These are phyloP conservation scores for Amorphotheca resinae DNA, from an alignment of 495 filamentous ascomycete species.

Conservation along the genomic window DNA sequence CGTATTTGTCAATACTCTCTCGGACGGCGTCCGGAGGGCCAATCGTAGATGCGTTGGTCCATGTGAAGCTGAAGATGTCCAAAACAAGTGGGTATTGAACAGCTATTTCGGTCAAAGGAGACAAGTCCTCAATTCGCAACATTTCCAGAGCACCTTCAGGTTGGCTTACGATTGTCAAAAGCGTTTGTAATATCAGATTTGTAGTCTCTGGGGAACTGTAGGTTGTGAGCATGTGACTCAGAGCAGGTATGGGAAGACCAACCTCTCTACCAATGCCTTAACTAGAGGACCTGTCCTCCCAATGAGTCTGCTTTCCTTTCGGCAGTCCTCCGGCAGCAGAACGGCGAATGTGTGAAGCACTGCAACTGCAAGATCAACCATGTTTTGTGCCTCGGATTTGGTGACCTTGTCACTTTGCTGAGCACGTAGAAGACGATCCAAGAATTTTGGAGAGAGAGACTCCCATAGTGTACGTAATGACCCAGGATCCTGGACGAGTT, in stretches of 20 bases:
- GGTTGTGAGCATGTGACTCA: constrained; percentile 14
- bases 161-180: constrained; percentile 35
- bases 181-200: constrained; percentile 38
- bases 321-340: constrained; percentile 33
- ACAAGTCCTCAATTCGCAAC: constrained; percentile 32
- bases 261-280: constrained; percentile 39
- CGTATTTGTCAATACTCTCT: constrained; percentile 30
- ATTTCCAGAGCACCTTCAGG: constrained; percentile 35
- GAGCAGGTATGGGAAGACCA: constrained; percentile 7
- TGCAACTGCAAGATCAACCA: constrained; percentile 48
- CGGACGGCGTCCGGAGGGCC: not conserved
- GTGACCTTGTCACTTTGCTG: constrained; percentile 26
- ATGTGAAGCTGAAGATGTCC: constrained; percentile 38
- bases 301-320: constrained; percentile 30
- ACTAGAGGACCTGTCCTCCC: constrained; percentile 38
- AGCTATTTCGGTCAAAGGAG: constrained; percentile 38
- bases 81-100: constrained; percentile 37
- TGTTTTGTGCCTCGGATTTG: constrained; percentile 33
- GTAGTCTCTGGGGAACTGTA: constrained; percentile 38
- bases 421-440: constrained; percentile 46
- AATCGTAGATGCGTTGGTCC: constrained; percentile 27
- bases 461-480: constrained; percentile 32
- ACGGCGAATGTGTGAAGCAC: constrained; percentile 46
- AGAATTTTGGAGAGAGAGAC: constrained; percentile 42
- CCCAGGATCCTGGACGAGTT: constrained; percentile 27